Percentiles rank a stretch among this genome's conserved stretches.
Evolutionary conservation across 257 asterid species (phyloP).

Genomic region (Ajuga chamaepitys): DNA sequence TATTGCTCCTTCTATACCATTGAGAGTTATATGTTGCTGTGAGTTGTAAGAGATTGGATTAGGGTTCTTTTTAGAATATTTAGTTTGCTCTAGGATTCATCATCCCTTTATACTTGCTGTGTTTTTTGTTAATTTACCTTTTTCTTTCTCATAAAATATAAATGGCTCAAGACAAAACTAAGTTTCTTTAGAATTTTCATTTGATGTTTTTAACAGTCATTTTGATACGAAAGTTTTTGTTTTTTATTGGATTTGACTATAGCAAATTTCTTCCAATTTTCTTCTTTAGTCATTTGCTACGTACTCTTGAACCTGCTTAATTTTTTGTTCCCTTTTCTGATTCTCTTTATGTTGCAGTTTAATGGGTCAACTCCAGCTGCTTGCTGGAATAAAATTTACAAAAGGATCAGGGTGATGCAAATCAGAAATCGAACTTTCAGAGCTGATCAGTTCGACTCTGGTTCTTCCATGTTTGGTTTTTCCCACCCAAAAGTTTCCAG

Average conservation of each 20-base stretch:
- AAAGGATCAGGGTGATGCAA: constrained; percentile 53
- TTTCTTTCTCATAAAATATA: too few species aligned
- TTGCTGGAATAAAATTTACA: constrained; percentile 81
- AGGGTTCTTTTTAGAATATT: too few species aligned
- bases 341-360: constrained; percentile 43
- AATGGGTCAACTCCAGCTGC: constrained; percentile 75
- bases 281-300: background rate
- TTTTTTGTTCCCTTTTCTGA: constrained; percentile 7
- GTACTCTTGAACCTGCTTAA: background rate
- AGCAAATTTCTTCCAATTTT: background rate
- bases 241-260: background rate
- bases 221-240: too few species aligned
- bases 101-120: too few species aligned
- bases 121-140: too few species aligned
- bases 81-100: too few species aligned
- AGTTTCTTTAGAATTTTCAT: too few species aligned
- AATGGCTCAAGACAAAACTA: too few species aligned
- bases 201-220: too few species aligned
- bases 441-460: constrained; percentile 59
- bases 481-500: constrained; percentile 67
- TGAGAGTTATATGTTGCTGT: too few species aligned
- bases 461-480: constrained; percentile 79
- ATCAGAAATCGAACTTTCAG: constrained; percentile 32
- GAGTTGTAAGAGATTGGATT: too few species aligned
- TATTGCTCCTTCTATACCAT: background rate